Percentiles rank a stretch among this genome's conserved stretches.
Conservation (phyloP, 129 eudicot species). For the Heracleum sosnowskyi region DNA sequence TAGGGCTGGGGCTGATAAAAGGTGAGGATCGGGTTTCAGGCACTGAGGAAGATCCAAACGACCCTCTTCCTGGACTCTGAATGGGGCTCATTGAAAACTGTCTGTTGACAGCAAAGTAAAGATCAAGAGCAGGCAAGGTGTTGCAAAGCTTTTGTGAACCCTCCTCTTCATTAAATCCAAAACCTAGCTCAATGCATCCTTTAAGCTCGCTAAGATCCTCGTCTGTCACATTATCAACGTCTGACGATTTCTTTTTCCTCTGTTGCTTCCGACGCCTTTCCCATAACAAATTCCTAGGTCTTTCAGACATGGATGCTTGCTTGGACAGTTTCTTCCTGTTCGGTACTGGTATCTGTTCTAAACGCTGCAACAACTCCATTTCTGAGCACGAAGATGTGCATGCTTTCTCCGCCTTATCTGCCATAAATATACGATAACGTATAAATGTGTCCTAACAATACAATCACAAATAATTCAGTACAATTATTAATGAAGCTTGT, state of each 20-base stretch:
- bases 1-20: constrained; percentile 16
- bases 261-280: constrained; percentile 30
- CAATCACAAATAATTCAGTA: not conserved
- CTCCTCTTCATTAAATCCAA: constrained; percentile 40
- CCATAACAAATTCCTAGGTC: constrained; percentile 23
- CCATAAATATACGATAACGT: not conserved
- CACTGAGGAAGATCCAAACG: constrained; percentile 8
- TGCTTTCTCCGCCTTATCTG: not conserved
- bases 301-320: constrained; percentile 30
- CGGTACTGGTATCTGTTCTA: constrained; percentile 6
- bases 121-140: constrained; percentile 42
- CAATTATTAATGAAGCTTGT: not conserved
- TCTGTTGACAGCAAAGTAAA: constrained; percentile 33
- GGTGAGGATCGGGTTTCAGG: constrained; percentile 16
- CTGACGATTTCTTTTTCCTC: constrained; percentile 10
- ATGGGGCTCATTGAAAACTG: constrained; percentile 22
- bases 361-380: constrained; percentile 23
- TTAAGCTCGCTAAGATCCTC: constrained; percentile 38
- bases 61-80: constrained; percentile 15
- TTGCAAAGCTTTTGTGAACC: constrained; percentile 26
- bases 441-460: not conserved
- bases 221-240: constrained; percentile 24
- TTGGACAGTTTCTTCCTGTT: constrained; percentile 21
- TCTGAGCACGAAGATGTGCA: constrained; percentile 13
- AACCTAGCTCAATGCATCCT: constrained; percentile 38